These are phyloP conservation scores for Clavispora vitiphila DNA, from an alignment of 805 yeast species.

Conservation along the genomic window DNA sequence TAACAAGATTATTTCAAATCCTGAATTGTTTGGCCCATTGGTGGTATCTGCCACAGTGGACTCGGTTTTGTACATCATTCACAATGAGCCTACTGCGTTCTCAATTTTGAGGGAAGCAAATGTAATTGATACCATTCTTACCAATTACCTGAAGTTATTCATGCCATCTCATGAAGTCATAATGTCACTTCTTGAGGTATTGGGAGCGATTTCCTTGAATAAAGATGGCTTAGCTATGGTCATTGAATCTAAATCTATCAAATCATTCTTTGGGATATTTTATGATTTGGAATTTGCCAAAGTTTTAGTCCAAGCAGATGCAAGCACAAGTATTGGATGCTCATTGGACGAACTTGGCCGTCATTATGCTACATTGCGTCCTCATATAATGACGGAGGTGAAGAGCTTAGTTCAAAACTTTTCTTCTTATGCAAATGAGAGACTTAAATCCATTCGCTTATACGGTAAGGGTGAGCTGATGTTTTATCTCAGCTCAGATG, in stretches of 20 bases:
- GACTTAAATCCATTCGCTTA: constrained; percentile 38
- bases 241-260: constrained; percentile 33
- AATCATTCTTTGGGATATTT: constrained; percentile 47
- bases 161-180: constrained; percentile 56
- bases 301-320: constrained; percentile 45
- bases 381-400: constrained; percentile 48
- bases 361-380: constrained; percentile 73
- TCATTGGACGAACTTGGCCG: constrained; percentile 76
- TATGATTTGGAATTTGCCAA: constrained; percentile 45
- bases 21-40: constrained; percentile 61
- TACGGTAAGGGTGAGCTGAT: constrained; percentile 25
- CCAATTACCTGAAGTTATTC: constrained; percentile 51
- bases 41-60: constrained; percentile 58
- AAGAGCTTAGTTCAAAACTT: constrained; percentile 40
- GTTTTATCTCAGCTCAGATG: constrained; percentile 39
- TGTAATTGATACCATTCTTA: constrained; percentile 60
- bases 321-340: constrained; percentile 54
- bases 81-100: constrained; percentile 88
- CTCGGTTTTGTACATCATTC: constrained; percentile 65
- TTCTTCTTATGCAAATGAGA: constrained; percentile 30
- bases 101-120: constrained; percentile 74
- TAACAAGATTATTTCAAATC: constrained; percentile 52
- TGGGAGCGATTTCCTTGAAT: constrained; percentile 81
- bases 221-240: constrained; percentile 64
- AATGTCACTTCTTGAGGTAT: constrained; percentile 55